Base-by-base conservation (phyloP, 2,329 filamentous ascomycete species). In the Blastomyces gilchristii region DNA sequence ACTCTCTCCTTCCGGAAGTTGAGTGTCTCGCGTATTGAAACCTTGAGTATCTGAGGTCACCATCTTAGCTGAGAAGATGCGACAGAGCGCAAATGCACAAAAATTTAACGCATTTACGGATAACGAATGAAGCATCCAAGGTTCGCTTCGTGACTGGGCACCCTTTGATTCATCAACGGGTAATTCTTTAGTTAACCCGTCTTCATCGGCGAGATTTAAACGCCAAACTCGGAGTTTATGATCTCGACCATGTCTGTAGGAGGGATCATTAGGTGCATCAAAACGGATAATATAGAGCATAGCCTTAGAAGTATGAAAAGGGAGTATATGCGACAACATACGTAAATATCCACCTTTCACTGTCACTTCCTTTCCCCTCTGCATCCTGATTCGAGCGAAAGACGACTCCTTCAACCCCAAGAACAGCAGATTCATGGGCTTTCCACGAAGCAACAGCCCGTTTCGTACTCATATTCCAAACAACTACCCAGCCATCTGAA, bases 101-200 rank as follows among this genome's bases (percentile, higher is more conserved):
- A 97, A 99, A 72, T 97, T 99, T 78, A 97, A 84, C 1, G 93
- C 91, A 71, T 97, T 97, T 53, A 97, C 91, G 5, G 89, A 81
- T 5, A 99, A 78, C 3, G 89, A 83, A 74, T 96, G 85, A 28
- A 96, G 75, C n/a, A 97, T 78, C 91, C 90, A 96, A 39, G 94
- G 94, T 69, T 87, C 82, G 22, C 82, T 83, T 39, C 72, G 66
- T 78, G 82, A 31, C 43, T 66, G 47, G 37, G 63, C 31, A 59
- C 74, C 74, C 56, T 74, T 76, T 37, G 73, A 74, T 57, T 78
- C 76, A 65, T 95, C 90, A 41, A 93, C 82, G 0, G 93, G 93
- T 14, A 95, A 78, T 9, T 78, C 78, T 43, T 81, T 87, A 69
- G 87, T 89, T 67, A 96, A 70, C 2, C 70, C 63, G 1, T 67